These are phyloP conservation scores for Zancudomyces culisetae DNA, from an alignment of 371 early-diverging fungal genomes.

Conservation along the genomic window DNA sequence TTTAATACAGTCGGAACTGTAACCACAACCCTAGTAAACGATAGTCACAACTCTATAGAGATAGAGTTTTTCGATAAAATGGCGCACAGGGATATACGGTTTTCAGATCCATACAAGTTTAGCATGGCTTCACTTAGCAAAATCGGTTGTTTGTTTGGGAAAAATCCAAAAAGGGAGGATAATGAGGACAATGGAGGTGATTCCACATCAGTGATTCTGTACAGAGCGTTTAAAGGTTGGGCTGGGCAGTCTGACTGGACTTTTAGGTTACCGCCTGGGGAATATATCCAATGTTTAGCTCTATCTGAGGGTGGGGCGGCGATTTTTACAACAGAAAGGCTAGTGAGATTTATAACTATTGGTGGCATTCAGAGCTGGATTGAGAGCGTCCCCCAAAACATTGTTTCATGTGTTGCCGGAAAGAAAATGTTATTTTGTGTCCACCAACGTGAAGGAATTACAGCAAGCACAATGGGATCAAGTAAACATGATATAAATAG, in stretches of 20 bases:
- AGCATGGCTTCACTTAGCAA: conserved; percentile 48
- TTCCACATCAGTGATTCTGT: conserved; percentile 26
- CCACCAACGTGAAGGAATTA: conserved; percentile 15
- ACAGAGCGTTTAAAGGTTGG: conserved; percentile 47
- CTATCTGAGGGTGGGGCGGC: conserved; percentile 44
- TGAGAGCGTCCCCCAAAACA: conserved; percentile 39
- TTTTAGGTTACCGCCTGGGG: conserved; percentile 36
- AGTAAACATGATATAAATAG: conserved; percentile 3
- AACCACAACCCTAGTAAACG: conserved; percentile 42
- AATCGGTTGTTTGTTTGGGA: conserved; percentile 58
- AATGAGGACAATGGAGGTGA: conserved; percentile 9
- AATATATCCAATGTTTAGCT: conserved; percentile 49
- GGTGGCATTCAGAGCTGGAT: conserved; percentile 58
- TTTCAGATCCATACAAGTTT: conserved; percentile 53
- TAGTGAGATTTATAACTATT: conserved; percentile 51
- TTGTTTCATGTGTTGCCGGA: conserved; percentile 33
- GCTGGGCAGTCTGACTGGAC: conserved; percentile 58
- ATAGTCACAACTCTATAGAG: conserved; percentile 44
- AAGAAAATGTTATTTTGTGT: conserved; percentile 33
- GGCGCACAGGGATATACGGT: conserved; percentile 49
- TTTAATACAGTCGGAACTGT: conserved; percentile 66
- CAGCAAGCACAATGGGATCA: not conserved
- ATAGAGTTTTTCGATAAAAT: conserved; percentile 76
- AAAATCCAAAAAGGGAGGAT: conserved; percentile 22
- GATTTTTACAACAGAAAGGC: conserved; percentile 50